Evolutionary conservation across 2,329 filamentous ascomycete species (phyloP).

Genomic region (Colletotrichum abscissum): DNA sequence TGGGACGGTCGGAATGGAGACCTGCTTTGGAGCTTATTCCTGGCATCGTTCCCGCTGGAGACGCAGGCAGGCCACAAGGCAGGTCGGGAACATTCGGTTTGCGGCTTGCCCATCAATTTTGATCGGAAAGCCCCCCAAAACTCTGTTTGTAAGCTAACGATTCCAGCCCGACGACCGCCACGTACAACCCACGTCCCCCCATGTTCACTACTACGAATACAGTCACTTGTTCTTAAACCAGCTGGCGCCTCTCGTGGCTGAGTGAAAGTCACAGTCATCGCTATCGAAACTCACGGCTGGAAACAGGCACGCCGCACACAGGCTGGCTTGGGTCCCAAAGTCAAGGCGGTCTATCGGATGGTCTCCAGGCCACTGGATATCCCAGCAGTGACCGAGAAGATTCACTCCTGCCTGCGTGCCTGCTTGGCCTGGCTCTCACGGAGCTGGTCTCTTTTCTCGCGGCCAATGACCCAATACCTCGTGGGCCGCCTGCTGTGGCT

Average conservation of each 20-base stretch:
- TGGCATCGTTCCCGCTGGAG: not conserved
- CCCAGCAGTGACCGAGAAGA: constrained; percentile 11
- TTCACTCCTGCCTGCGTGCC: not conserved
- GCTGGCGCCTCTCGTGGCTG: constrained; percentile 1
- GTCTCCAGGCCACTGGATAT: constrained; percentile 14
- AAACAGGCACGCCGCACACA: not conserved
- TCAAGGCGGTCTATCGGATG: constrained; percentile 1
- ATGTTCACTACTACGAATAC: not conserved
- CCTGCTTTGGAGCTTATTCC: constrained; percentile 2
- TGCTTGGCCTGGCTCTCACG: not conserved
- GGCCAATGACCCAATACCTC: not conserved
- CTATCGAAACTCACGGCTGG: not conserved
- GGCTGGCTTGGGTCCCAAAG: not conserved
- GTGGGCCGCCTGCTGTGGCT: constrained; percentile 7
- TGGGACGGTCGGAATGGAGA: constrained; percentile 4
- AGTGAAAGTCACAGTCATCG: not conserved
- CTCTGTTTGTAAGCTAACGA: not conserved
- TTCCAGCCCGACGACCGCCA: not conserved
- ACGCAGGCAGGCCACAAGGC: not conserved
- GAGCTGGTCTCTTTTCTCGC: not conserved
- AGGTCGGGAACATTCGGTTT: constrained; percentile 4
- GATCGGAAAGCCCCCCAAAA: not conserved
- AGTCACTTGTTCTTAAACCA: not conserved
- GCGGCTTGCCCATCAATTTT: not conserved
- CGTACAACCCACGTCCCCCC: not conserved